phyloP scores from a whole-genome alignment of 164 flowering plant genomes.

The Santalum album region DNA sequence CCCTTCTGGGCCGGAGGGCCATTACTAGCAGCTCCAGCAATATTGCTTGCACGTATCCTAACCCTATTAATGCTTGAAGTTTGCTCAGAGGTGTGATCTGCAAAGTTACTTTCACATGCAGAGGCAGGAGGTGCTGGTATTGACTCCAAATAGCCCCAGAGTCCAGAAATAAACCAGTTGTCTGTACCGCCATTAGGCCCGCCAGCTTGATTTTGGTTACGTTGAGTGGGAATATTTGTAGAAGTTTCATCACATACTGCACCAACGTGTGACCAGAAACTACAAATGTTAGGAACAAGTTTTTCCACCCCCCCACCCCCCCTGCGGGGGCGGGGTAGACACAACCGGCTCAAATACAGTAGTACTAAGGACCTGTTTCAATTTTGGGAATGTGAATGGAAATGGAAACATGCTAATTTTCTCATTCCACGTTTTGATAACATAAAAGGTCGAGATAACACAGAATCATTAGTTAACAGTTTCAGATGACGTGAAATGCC shows the following conservation, averaged over 20 bases:
- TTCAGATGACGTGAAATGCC: too few relatives aligned
- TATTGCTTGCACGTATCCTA: conserved; percentile 26
- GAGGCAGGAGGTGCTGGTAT: conserved; percentile 87
- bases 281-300: not conserved
- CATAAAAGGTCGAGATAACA: too few relatives aligned
- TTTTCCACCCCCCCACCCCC: too few relatives aligned
- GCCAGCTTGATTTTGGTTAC: conserved; percentile 22
- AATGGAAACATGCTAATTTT: too few relatives aligned
- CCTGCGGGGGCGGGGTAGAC: too few relatives aligned
- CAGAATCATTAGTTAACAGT: too few relatives aligned
- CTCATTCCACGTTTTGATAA: too few relatives aligned
- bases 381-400: too few relatives aligned
- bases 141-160: conserved; percentile 72
- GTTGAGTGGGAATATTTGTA: conserved; percentile 14
- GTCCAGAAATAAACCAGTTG: conserved; percentile 45
- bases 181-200: conserved; percentile 19
- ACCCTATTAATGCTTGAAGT: conserved; percentile 75
- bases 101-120: conserved; percentile 64
- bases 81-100: conserved; percentile 57
- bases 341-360: not conserved
- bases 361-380: not conserved
- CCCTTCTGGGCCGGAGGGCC: conserved; percentile 16
- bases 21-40: conserved; percentile 15
- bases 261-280: conserved; percentile 37
- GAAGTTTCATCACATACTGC: conserved; percentile 16